Evolutionary conservation across 2,329 filamentous ascomycete genomes (phyloP).

Genomic region (Epichloe glyceriae): DNA sequence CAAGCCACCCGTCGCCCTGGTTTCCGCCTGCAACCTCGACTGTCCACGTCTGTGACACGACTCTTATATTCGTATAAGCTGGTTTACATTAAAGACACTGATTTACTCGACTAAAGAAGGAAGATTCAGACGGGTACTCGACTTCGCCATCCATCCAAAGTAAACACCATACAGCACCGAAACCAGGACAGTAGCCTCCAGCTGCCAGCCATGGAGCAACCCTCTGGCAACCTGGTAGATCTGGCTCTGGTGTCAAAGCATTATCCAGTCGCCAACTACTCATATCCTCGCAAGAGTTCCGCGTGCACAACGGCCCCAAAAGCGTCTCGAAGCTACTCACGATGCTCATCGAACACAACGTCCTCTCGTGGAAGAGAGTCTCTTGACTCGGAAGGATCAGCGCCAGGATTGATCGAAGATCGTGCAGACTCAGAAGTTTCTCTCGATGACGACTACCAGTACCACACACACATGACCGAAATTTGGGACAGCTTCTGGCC

Average conservation of each 20-base stretch:
- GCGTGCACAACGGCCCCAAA: constrained; percentile 3
- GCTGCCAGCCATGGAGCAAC: constrained; percentile 20
- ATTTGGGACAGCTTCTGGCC: constrained; percentile 41
- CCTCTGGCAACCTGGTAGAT: constrained; percentile 22
- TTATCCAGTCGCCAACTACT: constrained; percentile 27
- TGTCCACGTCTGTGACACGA: background rate
- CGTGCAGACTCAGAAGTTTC: constrained; percentile 37
- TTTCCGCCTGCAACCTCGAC: background rate
- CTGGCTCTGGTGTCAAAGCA: constrained; percentile 27
- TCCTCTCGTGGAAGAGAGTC: constrained; percentile 11
- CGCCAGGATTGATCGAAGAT: constrained; percentile 38
- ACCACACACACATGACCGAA: constrained; percentile 30
- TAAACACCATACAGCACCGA: background rate
- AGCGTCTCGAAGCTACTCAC: background rate
- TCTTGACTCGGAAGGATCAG: constrained; percentile 30
- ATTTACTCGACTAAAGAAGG: no score
- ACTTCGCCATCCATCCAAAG: no score
- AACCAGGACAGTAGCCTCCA: background rate
- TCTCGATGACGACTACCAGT: constrained; percentile 36
- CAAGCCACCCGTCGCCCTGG: background rate
- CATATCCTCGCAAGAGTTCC: constrained; percentile 22
- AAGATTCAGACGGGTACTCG: no score
- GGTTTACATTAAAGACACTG: no score
- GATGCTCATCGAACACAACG: constrained; percentile 1
- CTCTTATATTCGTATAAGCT: background rate